Evolutionary conservation across 768 basidiomycete species (phyloP).

Genomic region (Boletus sp.): DNA sequence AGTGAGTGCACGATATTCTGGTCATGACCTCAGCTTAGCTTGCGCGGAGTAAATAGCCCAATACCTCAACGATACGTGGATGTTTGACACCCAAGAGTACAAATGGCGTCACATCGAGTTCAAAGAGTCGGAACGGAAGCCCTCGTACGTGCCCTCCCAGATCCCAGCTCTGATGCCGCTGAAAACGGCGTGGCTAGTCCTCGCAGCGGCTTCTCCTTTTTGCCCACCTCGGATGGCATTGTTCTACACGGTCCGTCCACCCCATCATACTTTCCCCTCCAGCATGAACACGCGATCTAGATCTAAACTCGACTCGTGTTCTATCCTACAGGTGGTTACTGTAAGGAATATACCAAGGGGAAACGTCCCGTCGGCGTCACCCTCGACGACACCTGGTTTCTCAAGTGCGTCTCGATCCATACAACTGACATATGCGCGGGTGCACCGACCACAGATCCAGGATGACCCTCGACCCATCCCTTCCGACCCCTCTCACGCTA

Average conservation of each 20-base stretch:
- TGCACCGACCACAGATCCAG: constrained; percentile 14
- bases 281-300: neutral
- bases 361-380: constrained; percentile 84
- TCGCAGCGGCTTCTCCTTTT: constrained; percentile 81
- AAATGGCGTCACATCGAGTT: constrained; percentile 80
- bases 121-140: constrained; percentile 63
- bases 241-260: constrained; percentile 61
- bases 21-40: neutral
- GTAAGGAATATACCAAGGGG: constrained; percentile 84
- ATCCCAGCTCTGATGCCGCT: neutral
- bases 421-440: neutral
- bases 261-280: neutral
- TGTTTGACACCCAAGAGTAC: constrained; percentile 84
- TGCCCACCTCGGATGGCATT: constrained; percentile 74
- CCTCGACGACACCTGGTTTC: constrained; percentile 87
- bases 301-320: neutral
- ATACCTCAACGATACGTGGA: constrained; percentile 81
- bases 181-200: constrained; percentile 40
- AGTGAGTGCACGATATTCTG: constrained; percentile 39
- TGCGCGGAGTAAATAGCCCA: constrained; percentile 44
- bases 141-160: constrained; percentile 49
- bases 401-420: constrained; percentile 47
- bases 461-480: constrained; percentile 29
- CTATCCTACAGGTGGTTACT: constrained; percentile 67
- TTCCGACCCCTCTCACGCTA: constrained; percentile 38